These are phyloP conservation scores for Cyberlindnera bimundalis DNA, from an alignment of 805 yeast species.

Conservation along the genomic window DNA sequence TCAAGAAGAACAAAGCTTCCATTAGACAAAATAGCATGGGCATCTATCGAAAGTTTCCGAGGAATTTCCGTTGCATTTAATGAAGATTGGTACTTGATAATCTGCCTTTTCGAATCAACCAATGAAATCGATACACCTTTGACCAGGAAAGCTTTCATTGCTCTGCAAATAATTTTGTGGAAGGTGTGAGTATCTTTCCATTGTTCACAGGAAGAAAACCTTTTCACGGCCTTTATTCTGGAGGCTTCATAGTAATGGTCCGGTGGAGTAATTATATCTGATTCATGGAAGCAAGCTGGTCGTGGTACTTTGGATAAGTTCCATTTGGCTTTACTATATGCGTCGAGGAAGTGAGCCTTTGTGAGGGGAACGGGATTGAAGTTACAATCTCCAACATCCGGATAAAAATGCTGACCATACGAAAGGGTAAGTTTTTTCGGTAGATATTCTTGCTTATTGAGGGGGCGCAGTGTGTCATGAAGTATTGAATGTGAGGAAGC, in stretches of 20 bases:
- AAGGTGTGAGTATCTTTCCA: conserved; percentile 46
- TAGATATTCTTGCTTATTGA: not conserved
- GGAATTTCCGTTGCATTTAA: conserved; percentile 49
- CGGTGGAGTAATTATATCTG: conserved; percentile 58
- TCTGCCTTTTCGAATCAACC: conserved; percentile 45
- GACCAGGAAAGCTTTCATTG: conserved; percentile 41
- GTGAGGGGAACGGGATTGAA: conserved; percentile 39
- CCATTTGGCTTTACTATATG: conserved; percentile 54
- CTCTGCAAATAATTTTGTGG: conserved; percentile 34
- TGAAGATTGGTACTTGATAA: conserved; percentile 47
- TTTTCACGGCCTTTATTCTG: conserved; percentile 42
- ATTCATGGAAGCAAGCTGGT: conserved; percentile 49
- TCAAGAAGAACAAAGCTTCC: conserved; percentile 54
- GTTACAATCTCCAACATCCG: conserved; percentile 4
- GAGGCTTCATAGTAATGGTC: conserved; percentile 47
- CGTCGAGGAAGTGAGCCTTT: conserved; percentile 51
- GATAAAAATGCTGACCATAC: conserved; percentile 14
- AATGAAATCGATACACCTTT: conserved; percentile 58
- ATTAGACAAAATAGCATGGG: conserved; percentile 61
- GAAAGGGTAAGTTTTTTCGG: conserved; percentile 1
- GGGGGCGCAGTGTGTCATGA: no score
- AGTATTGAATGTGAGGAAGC: no score
- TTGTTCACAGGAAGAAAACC: conserved; percentile 38
- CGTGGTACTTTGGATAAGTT: conserved; percentile 50
- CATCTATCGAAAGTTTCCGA: conserved; percentile 58